phyloP scores from a whole-genome alignment of 257 asterid species.

The Penstemon newberryi region DNA sequence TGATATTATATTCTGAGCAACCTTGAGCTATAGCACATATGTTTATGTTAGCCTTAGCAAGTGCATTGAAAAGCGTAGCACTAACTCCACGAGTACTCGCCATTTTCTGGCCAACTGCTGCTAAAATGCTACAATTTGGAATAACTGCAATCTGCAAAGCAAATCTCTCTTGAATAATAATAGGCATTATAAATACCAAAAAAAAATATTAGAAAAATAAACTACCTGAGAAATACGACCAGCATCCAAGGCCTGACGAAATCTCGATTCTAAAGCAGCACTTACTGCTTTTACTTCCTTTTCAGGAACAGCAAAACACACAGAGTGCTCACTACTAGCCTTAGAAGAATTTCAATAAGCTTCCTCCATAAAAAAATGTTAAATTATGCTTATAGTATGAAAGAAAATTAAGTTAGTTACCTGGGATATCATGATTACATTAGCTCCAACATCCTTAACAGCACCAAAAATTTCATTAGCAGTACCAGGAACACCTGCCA shows the following conservation, averaged over 20 bases:
- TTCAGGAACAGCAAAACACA: constrained; percentile 99
- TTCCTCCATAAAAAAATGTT: constrained; percentile 11
- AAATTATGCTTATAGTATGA: too few relatives aligned
- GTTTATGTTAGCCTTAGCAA: constrained; percentile 97
- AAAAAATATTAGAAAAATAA: constrained; percentile 11
- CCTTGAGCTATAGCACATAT: constrained; percentile 99
- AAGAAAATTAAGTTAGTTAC: too few relatives aligned
- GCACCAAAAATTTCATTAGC: too few relatives aligned
- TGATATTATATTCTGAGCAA: constrained; percentile 91
- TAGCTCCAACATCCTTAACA: too few relatives aligned
- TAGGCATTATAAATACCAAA: constrained; percentile 1
- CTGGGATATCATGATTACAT: too few relatives aligned
- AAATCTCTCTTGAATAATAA: too few relatives aligned
- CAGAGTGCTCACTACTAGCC: constrained; percentile 99
- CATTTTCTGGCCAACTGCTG: constrained; percentile 99
- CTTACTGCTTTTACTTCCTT: constrained; percentile 89
- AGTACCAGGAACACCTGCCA: too few relatives aligned
- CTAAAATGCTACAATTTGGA: constrained; percentile 96
- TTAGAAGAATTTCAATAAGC: constrained; percentile 25
- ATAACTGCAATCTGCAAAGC: constrained; percentile 77
- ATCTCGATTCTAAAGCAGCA: constrained; percentile 76
- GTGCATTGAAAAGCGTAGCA: constrained; percentile 94
- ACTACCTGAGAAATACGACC: constrained; percentile 98
- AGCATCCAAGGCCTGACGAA: constrained; percentile 86
- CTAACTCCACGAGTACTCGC: constrained; percentile 99